A percentile compares a stretch with the other conserved stretches of the same genome.
These are phyloP conservation scores for Bryoerythrophyllum caledonicum DNA, from an alignment of 225 moss, liverwort and hornwort genomes.

Conservation along the genomic window DNA sequence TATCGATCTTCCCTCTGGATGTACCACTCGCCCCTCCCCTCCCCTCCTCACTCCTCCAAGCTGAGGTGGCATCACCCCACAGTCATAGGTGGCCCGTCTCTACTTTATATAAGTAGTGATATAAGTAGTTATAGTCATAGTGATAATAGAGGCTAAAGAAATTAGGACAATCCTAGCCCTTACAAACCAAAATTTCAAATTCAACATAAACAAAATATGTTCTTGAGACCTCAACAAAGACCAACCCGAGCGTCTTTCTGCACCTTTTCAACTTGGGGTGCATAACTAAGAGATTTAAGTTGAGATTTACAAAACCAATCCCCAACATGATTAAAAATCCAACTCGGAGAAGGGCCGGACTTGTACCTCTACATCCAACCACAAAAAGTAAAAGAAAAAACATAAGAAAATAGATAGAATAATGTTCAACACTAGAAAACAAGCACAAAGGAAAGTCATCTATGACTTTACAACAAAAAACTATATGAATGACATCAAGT, in stretches of 20 bases:
- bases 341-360: slow-evolving; percentile 72
- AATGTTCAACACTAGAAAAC: not conserved
- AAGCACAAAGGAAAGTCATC: too few relatives aligned
- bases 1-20: too few relatives aligned
- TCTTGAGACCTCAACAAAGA: not conserved
- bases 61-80: too few relatives aligned
- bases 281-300: not conserved
- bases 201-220: not conserved
- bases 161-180: not conserved
- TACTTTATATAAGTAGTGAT: too few relatives aligned
- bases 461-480: not conserved
- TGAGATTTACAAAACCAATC: not conserved
- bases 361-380: slow-evolving; percentile 85
- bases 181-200: not conserved
- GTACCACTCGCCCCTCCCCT: too few relatives aligned
- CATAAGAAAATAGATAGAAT: not conserved
- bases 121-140: too few relatives aligned
- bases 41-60: too few relatives aligned
- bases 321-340: not conserved
- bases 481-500: not conserved
- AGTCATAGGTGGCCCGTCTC: too few relatives aligned
- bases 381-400: not conserved
- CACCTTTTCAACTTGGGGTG: not conserved
- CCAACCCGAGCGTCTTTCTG: not conserved
- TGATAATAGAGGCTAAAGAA: not conserved